Percentiles rank a stretch among this genome's conserved stretches.
Conservation (phyloP, 139 green algal genomes). For the Picochlorum sp. region DNA sequence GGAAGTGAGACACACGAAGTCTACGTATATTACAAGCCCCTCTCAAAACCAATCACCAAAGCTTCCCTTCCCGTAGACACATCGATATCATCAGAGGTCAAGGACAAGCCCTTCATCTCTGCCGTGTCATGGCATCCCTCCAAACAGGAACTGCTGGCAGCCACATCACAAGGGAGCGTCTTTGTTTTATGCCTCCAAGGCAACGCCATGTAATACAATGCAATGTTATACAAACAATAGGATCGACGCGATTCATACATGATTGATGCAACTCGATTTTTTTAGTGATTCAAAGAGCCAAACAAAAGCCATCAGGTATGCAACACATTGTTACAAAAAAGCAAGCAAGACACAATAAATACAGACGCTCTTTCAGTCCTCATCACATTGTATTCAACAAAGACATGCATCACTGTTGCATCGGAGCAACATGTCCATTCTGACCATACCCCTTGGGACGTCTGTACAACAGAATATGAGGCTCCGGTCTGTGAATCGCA, state of each 20-base stretch:
- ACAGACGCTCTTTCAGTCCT: no score
- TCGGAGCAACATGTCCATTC: slow-evolving; percentile 5
- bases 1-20: slow-evolving; percentile 76
- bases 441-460: slow-evolving; percentile 31
- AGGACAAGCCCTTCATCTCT: slow-evolving; percentile 52
- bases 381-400: no score
- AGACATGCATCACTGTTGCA: no score
- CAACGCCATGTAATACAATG: not conserved
- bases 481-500: slow-evolving; percentile 92
- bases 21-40: slow-evolving; percentile 58
- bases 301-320: no score
- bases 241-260: no score
- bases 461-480: slow-evolving; percentile 97
- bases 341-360: no score
- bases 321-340: no score
- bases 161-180: slow-evolving; percentile 56
- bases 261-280: no score
- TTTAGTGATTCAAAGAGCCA: no score
- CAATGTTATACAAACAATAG: no score
- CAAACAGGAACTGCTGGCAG: slow-evolving; percentile 44
- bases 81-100: not conserved
- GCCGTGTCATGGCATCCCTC: slow-evolving; percentile 57
- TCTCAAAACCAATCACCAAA: slow-evolving; percentile 37
- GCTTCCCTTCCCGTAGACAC: not conserved
- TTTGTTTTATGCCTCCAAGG: slow-evolving; percentile 41